Evolutionary conservation across 139 green algal species (phyloP).

Genomic region (Coccomyxa sp.): DNA sequence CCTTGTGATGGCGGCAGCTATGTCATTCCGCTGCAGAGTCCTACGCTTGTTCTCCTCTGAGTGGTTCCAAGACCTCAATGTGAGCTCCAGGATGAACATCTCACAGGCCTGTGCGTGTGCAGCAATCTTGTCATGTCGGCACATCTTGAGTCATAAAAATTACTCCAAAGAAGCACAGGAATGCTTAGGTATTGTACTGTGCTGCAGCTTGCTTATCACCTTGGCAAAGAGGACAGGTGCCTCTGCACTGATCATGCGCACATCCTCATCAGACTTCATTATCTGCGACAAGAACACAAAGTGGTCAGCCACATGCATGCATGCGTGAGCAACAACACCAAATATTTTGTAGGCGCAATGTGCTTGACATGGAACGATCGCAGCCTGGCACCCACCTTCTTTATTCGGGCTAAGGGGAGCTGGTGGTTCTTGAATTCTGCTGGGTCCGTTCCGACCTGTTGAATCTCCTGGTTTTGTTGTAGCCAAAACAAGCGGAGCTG

Average conservation of each 20-base stretch:
- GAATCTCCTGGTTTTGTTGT: slow-evolving; percentile 72
- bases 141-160: not conserved
- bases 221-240: slow-evolving; percentile 97
- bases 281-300: slow-evolving; percentile 61
- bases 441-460: slow-evolving; percentile 56
- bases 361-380: not conserved
- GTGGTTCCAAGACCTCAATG: slow-evolving; percentile 85
- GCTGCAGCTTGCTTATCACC: slow-evolving; percentile 22
- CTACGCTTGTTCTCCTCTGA: slow-evolving; percentile 94
- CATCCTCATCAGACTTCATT: slow-evolving; percentile 98
- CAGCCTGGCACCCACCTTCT: slow-evolving; percentile 70
- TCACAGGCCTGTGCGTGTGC: slow-evolving; percentile 77
- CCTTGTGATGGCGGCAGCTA: slow-evolving; percentile 88
- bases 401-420: slow-evolving; percentile 96
- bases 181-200: not conserved
- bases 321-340: not conserved
- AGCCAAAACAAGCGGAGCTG: slow-evolving; percentile 85
- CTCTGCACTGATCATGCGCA: slow-evolving; percentile 94
- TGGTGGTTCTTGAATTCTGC: slow-evolving; percentile 95
- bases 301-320: too few relatives aligned
- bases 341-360: not conserved
- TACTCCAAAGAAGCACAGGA: not conserved
- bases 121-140: not conserved
- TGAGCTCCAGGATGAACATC: slow-evolving; percentile 98
- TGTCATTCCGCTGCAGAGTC: slow-evolving; percentile 93